phyloP scores from a whole-genome alignment of 192 early-diverging fungal species.

The Cetraspora pellucida region DNA sequence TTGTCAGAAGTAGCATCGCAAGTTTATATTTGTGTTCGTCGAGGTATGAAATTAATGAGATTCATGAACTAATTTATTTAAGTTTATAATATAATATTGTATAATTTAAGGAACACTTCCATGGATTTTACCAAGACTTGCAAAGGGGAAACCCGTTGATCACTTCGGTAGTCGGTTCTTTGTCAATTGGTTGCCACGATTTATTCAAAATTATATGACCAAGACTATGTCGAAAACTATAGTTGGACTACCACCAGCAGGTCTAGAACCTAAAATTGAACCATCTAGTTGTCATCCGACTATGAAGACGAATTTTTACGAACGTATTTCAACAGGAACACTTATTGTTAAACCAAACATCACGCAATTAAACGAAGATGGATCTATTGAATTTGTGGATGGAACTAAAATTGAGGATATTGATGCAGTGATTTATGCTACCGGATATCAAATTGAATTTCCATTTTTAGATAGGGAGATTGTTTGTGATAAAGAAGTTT shows the following conservation, averaged over 20 bases:
- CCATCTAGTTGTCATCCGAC: constrained; percentile 49
- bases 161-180: background rate
- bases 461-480: constrained; percentile 51
- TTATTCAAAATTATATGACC: constrained; percentile 42
- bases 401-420: constrained; percentile 52
- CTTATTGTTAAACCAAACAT: constrained; percentile 55
- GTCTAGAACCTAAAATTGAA: constrained; percentile 45
- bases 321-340: constrained; percentile 57
- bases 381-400: constrained; percentile 58
- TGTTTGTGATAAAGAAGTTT: constrained; percentile 44
- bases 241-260: background rate
- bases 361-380: constrained; percentile 40
- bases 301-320: constrained; percentile 51
- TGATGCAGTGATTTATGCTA: constrained; percentile 64
- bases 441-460: constrained; percentile 60
- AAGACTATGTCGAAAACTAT: constrained; percentile 19
- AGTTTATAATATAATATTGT: too few species aligned
- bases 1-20: constrained; percentile 54
- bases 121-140: background rate
- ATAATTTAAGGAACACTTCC: constrained; percentile 28
- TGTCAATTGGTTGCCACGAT: background rate
- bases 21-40: constrained; percentile 50
- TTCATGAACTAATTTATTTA: too few species aligned
- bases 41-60: too few species aligned
- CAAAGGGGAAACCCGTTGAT: background rate